phyloP scores from a whole-genome alignment of 768 basidiomycete genomes.

The Boletus patriciae region DNA sequence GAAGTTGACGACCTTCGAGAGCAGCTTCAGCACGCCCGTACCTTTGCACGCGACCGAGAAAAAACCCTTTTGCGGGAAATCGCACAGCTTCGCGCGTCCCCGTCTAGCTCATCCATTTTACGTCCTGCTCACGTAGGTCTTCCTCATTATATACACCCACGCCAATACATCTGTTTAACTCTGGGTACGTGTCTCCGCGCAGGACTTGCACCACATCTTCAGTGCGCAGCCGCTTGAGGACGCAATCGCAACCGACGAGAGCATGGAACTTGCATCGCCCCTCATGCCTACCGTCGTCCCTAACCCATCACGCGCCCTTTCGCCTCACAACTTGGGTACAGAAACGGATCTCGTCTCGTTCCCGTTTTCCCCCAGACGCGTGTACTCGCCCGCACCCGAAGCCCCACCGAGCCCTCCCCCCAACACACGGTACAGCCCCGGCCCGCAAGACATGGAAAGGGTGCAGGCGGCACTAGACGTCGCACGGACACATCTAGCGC shows the following conservation, averaged over 20 bases:
- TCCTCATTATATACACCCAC: background rate
- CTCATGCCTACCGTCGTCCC: constrained; percentile 38
- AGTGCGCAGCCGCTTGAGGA: constrained; percentile 32
- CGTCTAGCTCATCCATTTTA: constrained; percentile 1
- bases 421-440: constrained; percentile 4
- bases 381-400: constrained; percentile 17
- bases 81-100: constrained; percentile 10
- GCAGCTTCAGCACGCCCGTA: constrained; percentile 30
- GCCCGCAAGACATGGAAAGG: constrained; percentile 17
- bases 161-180: background rate
- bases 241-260: constrained; percentile 39
- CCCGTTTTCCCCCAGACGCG: constrained; percentile 19
- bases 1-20: constrained; percentile 29
- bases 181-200: background rate
- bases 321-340: background rate
- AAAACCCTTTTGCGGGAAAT: constrained; percentile 36
- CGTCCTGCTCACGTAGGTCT: constrained; percentile 6
- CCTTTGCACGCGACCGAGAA: constrained; percentile 33
- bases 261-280: constrained; percentile 57
- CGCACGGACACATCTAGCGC: constrained; percentile 20
- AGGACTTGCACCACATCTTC: constrained; percentile 9
- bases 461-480: constrained; percentile 22
- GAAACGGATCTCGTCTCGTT: constrained; percentile 20
- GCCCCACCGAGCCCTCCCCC: background rate
- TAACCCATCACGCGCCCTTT: background rate